phyloP scores from a whole-genome alignment of 768 basidiomycete species.

The Brasilioporus rufonigricans region DNA sequence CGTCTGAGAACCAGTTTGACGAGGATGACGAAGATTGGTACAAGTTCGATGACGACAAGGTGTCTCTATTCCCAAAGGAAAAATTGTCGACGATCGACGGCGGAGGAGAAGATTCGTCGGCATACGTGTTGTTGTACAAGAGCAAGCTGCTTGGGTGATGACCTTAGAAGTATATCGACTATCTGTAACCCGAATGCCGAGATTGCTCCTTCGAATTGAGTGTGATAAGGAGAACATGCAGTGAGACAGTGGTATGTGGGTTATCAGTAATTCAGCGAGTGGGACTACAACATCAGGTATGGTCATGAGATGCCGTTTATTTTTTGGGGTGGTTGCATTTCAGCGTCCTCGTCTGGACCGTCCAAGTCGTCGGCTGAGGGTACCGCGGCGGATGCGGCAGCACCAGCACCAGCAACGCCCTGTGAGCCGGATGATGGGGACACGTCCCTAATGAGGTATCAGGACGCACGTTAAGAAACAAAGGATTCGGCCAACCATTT shows the following conservation, averaged over 20 bases:
- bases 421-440: slow-evolving; percentile 42
- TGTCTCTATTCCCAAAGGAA: slow-evolving; percentile 79
- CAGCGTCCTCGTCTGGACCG: slow-evolving; percentile 34
- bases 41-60: slow-evolving; percentile 97
- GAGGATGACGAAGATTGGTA: slow-evolving; percentile 79
- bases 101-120: slow-evolving; percentile 87
- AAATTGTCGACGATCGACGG: slow-evolving; percentile 85
- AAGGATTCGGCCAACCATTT: slow-evolving; percentile 58
- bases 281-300: not conserved
- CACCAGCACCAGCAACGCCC: slow-evolving; percentile 48
- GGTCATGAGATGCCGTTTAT: slow-evolving; percentile 26
- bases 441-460: slow-evolving; percentile 49
- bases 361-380: slow-evolving; percentile 71
- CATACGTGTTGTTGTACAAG: slow-evolving; percentile 87
- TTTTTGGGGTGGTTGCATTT: slow-evolving; percentile 15
- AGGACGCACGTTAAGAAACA: not conserved
- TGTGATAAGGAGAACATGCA: slow-evolving; percentile 3
- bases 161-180: slow-evolving; percentile 14
- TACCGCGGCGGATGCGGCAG: slow-evolving; percentile 69
- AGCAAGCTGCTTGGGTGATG: slow-evolving; percentile 46
- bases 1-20: not conserved
- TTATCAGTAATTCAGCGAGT: slow-evolving; percentile 7
- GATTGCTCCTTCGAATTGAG: slow-evolving; percentile 3
- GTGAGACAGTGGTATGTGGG: slow-evolving; percentile 12
- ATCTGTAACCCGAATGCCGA: slow-evolving; percentile 11